Evolutionary conservation across 2,329 filamentous ascomycete species (phyloP), one percentile per base, ranked within the genome.

Genomic region (Claviceps africana): DNA sequence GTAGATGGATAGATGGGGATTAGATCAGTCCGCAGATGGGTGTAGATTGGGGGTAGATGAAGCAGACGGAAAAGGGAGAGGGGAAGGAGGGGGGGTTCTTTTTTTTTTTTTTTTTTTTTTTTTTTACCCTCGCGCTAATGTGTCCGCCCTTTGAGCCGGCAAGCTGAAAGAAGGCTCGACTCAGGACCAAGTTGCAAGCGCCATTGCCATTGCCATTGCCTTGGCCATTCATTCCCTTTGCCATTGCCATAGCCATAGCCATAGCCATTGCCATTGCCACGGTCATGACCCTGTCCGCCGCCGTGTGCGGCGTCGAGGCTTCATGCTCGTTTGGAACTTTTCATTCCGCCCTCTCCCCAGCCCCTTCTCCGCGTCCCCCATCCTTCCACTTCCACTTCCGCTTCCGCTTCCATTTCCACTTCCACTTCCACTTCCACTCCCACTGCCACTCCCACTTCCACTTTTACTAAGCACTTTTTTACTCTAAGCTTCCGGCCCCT

Each of bases 401-500:
- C n/a, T n/a, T n/a, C n/a, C n/a, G n/a, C n/a, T n/a, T n/a, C n/a
- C n/a, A n/a, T n/a, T n/a, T n/a, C n/a, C n/a, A n/a, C n/a, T n/a
- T n/a, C n/a, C n/a, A n/a, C n/a, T n/a, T n/a, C n/a, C n/a, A n/a
- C n/a, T n/a, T n/a, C n/a, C n/a, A n/a, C n/a, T n/a, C n/a, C n/a
- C n/a, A n/a, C n/a, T n/a, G n/a, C n/a, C n/a, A n/a, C n/a, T n/a
- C n/a, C n/a, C n/a, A n/a, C n/a, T n/a, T n/a, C n/a, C n/a, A n/a
- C n/a, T n/a, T n/a, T n/a, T n/a, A n/a, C 25, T 9, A 44, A 13
- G 42, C 9, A 44, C 17, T 17, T n/a, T n/a, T 43, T 47, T 47
- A 25, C 44, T 35, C 43, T 31, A 42, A 47, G 48, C 48, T 47
- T 25, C 43, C 37, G 37, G 48, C 48, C 48, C 40, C 47, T 46